Percentiles rank a stretch among this genome's conserved stretches.
These are phyloP conservation scores for Ceratocystis variospora DNA, from an alignment of 2,329 filamentous ascomycete species.

Conservation along the genomic window DNA sequence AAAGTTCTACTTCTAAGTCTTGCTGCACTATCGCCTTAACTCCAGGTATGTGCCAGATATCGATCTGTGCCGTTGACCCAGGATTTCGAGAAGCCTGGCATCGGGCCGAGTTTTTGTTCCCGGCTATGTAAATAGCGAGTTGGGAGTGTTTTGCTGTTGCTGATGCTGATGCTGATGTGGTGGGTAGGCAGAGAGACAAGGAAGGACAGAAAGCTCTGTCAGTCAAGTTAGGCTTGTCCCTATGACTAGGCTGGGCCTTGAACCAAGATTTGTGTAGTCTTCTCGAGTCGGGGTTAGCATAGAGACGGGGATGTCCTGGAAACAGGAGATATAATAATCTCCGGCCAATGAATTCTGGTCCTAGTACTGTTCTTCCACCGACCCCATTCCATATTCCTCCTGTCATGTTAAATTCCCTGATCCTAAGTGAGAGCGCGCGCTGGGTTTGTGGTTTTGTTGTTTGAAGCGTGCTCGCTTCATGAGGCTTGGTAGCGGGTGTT, in stretches of 20 bases:
- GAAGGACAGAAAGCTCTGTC: not conserved
- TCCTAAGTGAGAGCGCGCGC: not conserved
- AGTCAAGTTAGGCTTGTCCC: not conserved
- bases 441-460: not conserved
- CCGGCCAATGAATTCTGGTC: not conserved
- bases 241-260: too few species aligned
- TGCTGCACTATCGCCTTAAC: not conserved
- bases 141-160: too few species aligned
- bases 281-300: not conserved
- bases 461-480: not conserved
- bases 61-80: not conserved
- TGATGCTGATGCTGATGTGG: too few species aligned
- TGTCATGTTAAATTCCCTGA: slow-evolving; percentile 4
- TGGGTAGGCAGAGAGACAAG: not conserved
- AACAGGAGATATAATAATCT: slow-evolving; percentile 4
- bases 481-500: not conserved
- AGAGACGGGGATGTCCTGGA: not conserved
- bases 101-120: not conserved
- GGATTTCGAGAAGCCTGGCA: not conserved
- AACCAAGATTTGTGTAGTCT: too few species aligned
- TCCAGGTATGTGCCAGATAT: not conserved
- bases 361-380: not conserved
- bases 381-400: not conserved
- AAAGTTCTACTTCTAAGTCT: not conserved
- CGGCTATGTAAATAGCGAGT: not conserved